Evolutionary conservation across 805 yeast genomes (phyloP).

Genomic region (Candida xiaguanensis): DNA sequence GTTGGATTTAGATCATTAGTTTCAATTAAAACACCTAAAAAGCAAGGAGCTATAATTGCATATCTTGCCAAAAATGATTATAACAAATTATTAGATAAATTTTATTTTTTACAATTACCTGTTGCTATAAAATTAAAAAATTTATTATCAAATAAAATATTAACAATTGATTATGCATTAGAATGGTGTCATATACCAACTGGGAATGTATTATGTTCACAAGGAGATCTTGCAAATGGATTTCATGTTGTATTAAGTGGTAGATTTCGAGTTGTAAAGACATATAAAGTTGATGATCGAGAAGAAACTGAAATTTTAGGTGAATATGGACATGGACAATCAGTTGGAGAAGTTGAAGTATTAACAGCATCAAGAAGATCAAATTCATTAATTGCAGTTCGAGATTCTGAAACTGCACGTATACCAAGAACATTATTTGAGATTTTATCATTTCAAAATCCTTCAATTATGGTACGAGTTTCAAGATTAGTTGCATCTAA

Average conservation of each 20-base stretch:
- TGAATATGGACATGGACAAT: conserved; percentile 92
- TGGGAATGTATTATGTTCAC: conserved; percentile 73
- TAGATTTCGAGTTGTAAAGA: conserved; percentile 63
- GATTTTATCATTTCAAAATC: conserved; percentile 75
- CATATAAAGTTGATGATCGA: conserved; percentile 12
- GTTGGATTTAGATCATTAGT: conserved; percentile 79
- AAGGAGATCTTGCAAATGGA: conserved; percentile 87
- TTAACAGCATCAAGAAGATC: conserved; percentile 72
- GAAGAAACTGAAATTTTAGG: conserved; percentile 42
- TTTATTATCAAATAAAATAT: conserved; percentile 62
- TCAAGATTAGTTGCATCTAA: conserved; percentile 80
- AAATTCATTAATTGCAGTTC: conserved; percentile 71
- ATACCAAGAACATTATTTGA: conserved; percentile 90
- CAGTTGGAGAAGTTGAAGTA: conserved; percentile 94
- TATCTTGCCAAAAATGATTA: conserved; percentile 60
- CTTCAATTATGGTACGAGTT: conserved; percentile 86
- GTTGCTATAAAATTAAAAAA: conserved; percentile 70
- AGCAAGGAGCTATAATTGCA: conserved; percentile 60
- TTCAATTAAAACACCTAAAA: conserved; percentile 57
- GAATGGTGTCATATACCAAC: conserved; percentile 95
- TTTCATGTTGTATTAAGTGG: conserved; percentile 89
- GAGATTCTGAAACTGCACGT: conserved; percentile 92
- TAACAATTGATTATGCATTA: conserved; percentile 81
- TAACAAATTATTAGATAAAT: conserved; percentile 67
- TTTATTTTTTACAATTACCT: conserved; percentile 70